Evolutionary conservation across 805 yeast species (phyloP).

Genomic region (Starmera dryadoides): DNA sequence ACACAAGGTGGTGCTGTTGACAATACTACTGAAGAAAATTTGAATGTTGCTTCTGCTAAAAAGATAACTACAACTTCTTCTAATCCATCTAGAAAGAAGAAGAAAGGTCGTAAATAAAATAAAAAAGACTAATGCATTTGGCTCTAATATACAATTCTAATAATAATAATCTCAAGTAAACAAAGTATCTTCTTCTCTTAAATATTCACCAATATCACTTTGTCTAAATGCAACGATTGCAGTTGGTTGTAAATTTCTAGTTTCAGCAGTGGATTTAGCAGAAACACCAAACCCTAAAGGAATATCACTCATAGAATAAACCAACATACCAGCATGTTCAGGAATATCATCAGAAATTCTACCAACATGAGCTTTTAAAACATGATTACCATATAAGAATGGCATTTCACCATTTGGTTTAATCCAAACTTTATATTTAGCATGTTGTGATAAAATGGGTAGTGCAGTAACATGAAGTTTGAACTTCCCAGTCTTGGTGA

Average conservation of each 20-base stretch:
- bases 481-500: conserved; percentile 96
- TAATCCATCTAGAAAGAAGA: conserved; percentile 11
- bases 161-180: conserved; percentile 47
- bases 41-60: conserved; percentile 1
- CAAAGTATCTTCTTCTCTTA: conserved; percentile 95
- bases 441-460: conserved; percentile 74
- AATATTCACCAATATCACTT: conserved; percentile 94
- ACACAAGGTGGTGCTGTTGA: conserved; percentile 60
- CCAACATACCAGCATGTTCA: conserved; percentile 93
- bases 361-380: conserved; percentile 93
- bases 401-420: conserved; percentile 99
- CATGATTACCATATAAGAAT: conserved; percentile 91
- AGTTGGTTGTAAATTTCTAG: conserved; percentile 85
- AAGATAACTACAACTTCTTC: conserved; percentile 3
- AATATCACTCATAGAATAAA: conserved; percentile 84
- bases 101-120: conserved; percentile 19
- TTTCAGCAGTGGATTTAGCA: conserved; percentile 85
- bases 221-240: conserved; percentile 95
- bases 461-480: conserved; percentile 91
- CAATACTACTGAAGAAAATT: conserved; percentile 33
- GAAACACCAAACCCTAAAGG: conserved; percentile 95
- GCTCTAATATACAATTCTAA: background rate
- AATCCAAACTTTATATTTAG: conserved; percentile 93
- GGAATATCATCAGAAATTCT: conserved; percentile 97
- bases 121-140: background rate